Evolutionary conservation across 1,284 basidiomycete genomes (phyloP).

Genomic region (Papiliotrema flavescens): DNA sequence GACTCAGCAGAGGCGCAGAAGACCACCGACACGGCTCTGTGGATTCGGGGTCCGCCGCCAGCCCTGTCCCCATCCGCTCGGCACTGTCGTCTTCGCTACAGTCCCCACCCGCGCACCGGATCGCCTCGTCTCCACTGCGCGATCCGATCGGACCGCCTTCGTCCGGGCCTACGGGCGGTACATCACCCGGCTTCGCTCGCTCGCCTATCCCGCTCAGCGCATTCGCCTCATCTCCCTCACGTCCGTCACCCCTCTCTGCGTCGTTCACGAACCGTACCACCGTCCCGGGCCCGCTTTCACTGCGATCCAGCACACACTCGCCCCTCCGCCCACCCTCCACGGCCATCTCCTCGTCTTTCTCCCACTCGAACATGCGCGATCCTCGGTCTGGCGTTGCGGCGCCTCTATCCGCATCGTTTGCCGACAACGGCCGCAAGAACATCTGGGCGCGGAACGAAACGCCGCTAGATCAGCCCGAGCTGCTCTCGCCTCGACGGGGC

Average conservation of each 20-base stretch:
- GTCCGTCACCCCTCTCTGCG: slow-evolving; percentile 39
- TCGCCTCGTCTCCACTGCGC: slow-evolving; percentile 38
- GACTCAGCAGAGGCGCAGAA: background rate
- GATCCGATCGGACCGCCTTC: slow-evolving; percentile 45
- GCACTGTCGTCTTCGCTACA: slow-evolving; percentile 38
- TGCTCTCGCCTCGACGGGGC: slow-evolving; percentile 35
- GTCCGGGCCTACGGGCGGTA: slow-evolving; percentile 23
- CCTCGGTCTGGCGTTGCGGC: slow-evolving; percentile 14
- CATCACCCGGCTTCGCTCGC: slow-evolving; percentile 42
- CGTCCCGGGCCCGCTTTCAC: slow-evolving; percentile 35
- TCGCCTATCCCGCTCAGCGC: slow-evolving; percentile 19
- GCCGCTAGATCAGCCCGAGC: slow-evolving; percentile 26
- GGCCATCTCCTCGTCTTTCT: slow-evolving; percentile 36
- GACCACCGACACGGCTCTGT: slow-evolving; percentile 6
- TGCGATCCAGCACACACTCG: slow-evolving; percentile 30
- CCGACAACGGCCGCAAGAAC: slow-evolving; percentile 28
- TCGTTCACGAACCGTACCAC: slow-evolving; percentile 32
- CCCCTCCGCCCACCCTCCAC: slow-evolving; percentile 38
- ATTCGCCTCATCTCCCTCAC: slow-evolving; percentile 39
- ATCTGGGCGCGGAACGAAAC: slow-evolving; percentile 44
- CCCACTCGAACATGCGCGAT: slow-evolving; percentile 22
- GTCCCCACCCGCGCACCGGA: slow-evolving; percentile 22
- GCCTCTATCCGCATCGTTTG: slow-evolving; percentile 42
- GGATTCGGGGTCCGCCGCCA: slow-evolving; percentile 10
- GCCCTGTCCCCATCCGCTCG: slow-evolving; percentile 43